A percentile compares a stretch with the other conserved stretches of the same genome.
phyloP scores from a whole-genome alignment of 2,329 filamentous ascomycete species.

The Cercospora sp. region DNA sequence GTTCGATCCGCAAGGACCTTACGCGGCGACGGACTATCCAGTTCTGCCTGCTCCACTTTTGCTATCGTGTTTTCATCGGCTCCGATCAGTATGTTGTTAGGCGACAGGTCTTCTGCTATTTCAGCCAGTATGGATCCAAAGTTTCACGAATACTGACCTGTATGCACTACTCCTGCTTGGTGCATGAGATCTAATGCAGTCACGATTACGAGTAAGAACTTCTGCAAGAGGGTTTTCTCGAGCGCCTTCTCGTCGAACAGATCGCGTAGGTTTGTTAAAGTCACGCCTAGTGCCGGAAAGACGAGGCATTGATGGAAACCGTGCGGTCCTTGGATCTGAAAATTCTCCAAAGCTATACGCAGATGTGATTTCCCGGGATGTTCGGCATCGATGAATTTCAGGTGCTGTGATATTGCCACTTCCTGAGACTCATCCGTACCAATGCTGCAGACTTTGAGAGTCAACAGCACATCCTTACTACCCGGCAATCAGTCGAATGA shows the following conservation, averaged over 20 bases:
- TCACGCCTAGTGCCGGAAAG: neutral
- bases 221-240: slow-evolving; percentile 25
- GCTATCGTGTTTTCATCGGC: neutral
- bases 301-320: neutral
- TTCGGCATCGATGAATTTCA: neutral
- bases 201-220: slow-evolving; percentile 17
- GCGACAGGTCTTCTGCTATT: neutral
- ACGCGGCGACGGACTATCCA: neutral
- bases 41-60: slow-evolving; percentile 8
- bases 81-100: neutral
- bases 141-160: slow-evolving; percentile 18
- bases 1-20: slow-evolving; percentile 1
- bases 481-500: neutral
- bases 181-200: slow-evolving; percentile 17
- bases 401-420: neutral
- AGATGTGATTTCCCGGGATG: neutral
- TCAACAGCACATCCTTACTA: neutral
- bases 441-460: neutral
- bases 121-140: neutral
- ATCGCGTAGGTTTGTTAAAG: neutral
- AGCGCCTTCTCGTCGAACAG: slow-evolving; percentile 11
- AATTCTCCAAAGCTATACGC: neutral
- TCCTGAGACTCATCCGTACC: neutral
- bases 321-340: neutral
- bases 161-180: slow-evolving; percentile 26